phyloP scores from a whole-genome alignment of 2,329 filamentous ascomycete species.

The Pyrenochaeta sp. region DNA sequence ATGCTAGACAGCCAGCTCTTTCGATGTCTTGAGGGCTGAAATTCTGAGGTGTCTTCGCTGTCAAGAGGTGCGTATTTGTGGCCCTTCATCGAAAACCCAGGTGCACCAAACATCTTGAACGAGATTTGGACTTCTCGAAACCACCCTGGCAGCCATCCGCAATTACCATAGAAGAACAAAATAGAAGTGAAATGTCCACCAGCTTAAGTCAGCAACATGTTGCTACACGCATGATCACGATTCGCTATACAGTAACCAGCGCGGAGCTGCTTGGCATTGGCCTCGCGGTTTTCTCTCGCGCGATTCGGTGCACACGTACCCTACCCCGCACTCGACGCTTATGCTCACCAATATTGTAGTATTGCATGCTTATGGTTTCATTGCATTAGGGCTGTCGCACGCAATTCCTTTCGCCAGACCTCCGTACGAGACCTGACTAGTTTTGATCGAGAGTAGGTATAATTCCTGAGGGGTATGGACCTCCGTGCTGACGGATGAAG shows the following conservation, averaged over 20 bases:
- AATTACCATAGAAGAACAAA: neutral
- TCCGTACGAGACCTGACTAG: neutral
- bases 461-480: neutral
- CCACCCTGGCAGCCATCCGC: neutral
- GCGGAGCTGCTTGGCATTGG: neutral
- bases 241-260: neutral
- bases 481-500: neutral
- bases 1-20: neutral
- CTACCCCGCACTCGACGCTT: neutral
- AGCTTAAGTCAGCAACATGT: neutral
- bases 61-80: neutral
- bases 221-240: neutral
- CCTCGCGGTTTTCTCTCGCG: neutral
- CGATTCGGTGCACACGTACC: neutral
- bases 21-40: neutral
- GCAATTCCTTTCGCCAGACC: neutral
- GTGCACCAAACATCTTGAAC: neutral
- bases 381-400: neutral
- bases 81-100: neutral
- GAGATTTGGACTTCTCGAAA: neutral
- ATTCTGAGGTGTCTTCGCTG: neutral
- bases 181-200: neutral
- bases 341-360: neutral
- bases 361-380: neutral
- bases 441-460: neutral